These are phyloP conservation scores for Diaporthe longicolla DNA, from an alignment of 2,329 filamentous ascomycete species.

Conservation along the genomic window DNA sequence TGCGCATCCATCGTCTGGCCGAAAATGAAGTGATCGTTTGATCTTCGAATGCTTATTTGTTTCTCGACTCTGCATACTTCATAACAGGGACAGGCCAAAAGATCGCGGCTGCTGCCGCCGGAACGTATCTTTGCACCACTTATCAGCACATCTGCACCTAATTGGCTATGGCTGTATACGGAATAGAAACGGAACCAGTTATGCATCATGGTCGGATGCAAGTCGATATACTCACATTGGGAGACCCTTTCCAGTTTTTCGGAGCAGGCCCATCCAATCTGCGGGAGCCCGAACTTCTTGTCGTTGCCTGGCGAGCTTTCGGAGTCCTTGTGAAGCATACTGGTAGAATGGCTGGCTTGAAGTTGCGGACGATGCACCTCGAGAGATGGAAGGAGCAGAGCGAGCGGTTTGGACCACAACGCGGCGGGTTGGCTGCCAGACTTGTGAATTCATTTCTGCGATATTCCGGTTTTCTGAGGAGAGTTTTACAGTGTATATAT, in stretches of 20 bases:
- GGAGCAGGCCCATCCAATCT: constrained; percentile 26
- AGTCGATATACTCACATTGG: constrained; percentile 1
- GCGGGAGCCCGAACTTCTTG: constrained; percentile 11
- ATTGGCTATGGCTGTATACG: no score
- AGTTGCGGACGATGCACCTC: constrained; percentile 31
- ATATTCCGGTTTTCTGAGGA: background rate
- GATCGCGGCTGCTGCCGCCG: constrained; percentile 26
- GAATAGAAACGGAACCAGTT: no score
- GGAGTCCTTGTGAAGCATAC: constrained; percentile 29
- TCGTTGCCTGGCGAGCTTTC: constrained; percentile 23
- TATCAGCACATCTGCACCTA: background rate
- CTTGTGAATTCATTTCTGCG: constrained; percentile 27
- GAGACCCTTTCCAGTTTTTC: constrained; percentile 12
- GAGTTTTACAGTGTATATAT: background rate
- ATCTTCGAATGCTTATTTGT: constrained; percentile 1
- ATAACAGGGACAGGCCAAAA: constrained; percentile 30
- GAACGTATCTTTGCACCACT: constrained; percentile 1
- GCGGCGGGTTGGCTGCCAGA: constrained; percentile 36
- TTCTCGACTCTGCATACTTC: constrained; percentile 21
- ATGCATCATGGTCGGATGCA: no score
- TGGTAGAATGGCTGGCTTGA: constrained; percentile 24
- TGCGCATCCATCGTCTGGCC: no score
- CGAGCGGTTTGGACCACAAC: constrained; percentile 23
- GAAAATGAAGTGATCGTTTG: background rate
- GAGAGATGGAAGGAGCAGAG: constrained; percentile 26